Conservation (phyloP, 139 green algal genomes). For the Closterium sp. region DNA sequence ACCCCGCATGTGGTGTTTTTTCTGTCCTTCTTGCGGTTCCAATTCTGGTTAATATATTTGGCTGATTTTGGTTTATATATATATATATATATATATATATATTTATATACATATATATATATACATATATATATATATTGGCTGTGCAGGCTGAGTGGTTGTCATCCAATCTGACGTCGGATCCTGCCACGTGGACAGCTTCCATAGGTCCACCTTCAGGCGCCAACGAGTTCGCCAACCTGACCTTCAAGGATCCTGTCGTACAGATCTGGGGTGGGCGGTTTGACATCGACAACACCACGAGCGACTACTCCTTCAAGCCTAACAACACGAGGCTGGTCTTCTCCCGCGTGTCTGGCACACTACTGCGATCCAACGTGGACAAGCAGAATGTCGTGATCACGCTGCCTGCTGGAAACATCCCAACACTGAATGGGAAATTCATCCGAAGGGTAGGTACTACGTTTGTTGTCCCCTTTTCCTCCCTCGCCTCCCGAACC, state of each 20-base stretch:
- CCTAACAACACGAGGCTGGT: neutral
- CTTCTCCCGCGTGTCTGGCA: neutral
- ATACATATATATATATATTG: too few species aligned
- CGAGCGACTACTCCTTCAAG: neutral
- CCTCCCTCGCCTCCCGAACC: too few species aligned
- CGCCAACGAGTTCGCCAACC: neutral
- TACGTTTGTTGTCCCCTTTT: neutral
- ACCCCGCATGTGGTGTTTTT: too few species aligned
- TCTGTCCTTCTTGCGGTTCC: too few species aligned
- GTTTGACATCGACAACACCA: neutral
- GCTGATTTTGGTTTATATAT: too few species aligned
- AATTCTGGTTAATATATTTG: too few species aligned
- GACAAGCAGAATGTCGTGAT: neutral
- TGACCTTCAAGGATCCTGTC: neutral
- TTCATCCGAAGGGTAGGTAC: neutral
- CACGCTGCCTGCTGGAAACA: neutral
- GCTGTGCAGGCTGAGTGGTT: neutral
- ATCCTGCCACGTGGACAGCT: neutral
- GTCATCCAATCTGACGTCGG: neutral
- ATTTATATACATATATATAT: too few species aligned
- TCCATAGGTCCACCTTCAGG: neutral
- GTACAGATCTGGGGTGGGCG: neutral
- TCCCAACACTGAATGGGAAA: neutral
- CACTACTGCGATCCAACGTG: neutral
- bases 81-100: too few species aligned